Percentiles rank a stretch among this genome's conserved stretches.
phyloP scores from a whole-genome alignment of 495 filamentous ascomycete genomes.

The Aspergillus conjunctus region DNA sequence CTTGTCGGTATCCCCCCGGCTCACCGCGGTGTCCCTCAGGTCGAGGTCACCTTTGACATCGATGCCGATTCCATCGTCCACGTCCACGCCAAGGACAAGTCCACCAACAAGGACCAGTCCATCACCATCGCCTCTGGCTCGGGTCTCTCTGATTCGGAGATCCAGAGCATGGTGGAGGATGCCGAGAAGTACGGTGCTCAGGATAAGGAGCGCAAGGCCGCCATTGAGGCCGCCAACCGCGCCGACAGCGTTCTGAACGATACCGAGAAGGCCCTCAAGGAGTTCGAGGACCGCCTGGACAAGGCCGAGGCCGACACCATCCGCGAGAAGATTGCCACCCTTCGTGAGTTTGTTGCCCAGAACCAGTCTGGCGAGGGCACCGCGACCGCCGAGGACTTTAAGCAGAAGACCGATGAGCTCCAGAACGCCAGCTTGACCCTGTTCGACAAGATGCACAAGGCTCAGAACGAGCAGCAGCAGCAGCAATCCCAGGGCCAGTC shows the following conservation, averaged over 20 bases:
- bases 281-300: slow-evolving; percentile 93
- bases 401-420: slow-evolving; percentile 97
- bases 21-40: slow-evolving; percentile 95
- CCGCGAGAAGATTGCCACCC: slow-evolving; percentile 85
- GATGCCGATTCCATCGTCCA: slow-evolving; percentile 99
- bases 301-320: slow-evolving; percentile 92
- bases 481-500: slow-evolving; percentile 55
- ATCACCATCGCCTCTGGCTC: slow-evolving; percentile 99
- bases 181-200: slow-evolving; percentile 93
- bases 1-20: slow-evolving; percentile 96
- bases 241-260: slow-evolving; percentile 96
- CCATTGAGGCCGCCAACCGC: slow-evolving; percentile 94
- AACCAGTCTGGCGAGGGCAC: slow-evolving; percentile 89
- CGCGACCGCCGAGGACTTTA: slow-evolving; percentile 85
- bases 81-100: slow-evolving; percentile 99
- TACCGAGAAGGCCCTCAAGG: slow-evolving; percentile 97
- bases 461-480: slow-evolving; percentile 71
- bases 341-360: slow-evolving; percentile 92
- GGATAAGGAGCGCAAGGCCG: slow-evolving; percentile 95
- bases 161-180: slow-evolving; percentile 94
- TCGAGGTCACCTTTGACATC: slow-evolving; percentile 99
- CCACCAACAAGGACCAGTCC: slow-evolving; percentile 98
- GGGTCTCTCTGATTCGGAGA: slow-evolving; percentile 92
- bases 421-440: slow-evolving; percentile 93
- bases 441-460: slow-evolving; percentile 99